Evolutionary conservation across 176 grass and related monocot genomes (phyloP), one percentile per base, ranked within the genome.

Genomic region (Aegilops speltoides): DNA sequence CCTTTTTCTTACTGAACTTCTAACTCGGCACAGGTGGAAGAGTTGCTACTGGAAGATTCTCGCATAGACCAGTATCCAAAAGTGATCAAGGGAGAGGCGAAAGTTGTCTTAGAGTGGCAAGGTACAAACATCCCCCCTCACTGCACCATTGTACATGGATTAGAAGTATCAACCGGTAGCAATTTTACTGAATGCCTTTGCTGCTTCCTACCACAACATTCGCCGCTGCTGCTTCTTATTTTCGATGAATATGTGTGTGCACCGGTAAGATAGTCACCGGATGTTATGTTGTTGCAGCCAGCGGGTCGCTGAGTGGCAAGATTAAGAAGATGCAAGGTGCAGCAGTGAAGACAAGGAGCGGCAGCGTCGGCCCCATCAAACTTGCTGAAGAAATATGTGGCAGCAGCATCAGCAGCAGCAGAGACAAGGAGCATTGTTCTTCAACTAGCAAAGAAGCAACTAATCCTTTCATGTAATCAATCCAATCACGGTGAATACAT

Each of bases 101-200:
- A 96, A 81, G 83, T 92, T 79, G 93, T 98, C 65, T 78, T 89
- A 12, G 93, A 98, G 68, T 96, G 96, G 96, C 93, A 98, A 98
- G 96, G 96, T 98, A 94, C 34, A 73, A 20, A 57, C 12, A 82
- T 32, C 54, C 54, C 19, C 19, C 54, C 7, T 57, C 54, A 6
- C 54, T 8, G 54, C 54, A 57, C 54, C 19, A 22, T 57, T 22
- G 19, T 73, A 31, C 61, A 16, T 79, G 15, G 31, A 57, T 68
- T 10, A 10, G 1, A 60, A 41, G 0, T 38, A 43, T 22, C 54
- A 8, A 22, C 0, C 63, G 52, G 14, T n/a, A 78, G 24, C 5
- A 22, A 33, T 61, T 4, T 46, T 64, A 68, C 38, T 28, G 67
- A 10, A 43, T 8, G 25, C 24, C 37, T 50, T 19, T 28, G 64